phyloP scores from a whole-genome alignment of 2,329 filamentous ascomycete genomes.

The Achaetomium macrosporum region DNA sequence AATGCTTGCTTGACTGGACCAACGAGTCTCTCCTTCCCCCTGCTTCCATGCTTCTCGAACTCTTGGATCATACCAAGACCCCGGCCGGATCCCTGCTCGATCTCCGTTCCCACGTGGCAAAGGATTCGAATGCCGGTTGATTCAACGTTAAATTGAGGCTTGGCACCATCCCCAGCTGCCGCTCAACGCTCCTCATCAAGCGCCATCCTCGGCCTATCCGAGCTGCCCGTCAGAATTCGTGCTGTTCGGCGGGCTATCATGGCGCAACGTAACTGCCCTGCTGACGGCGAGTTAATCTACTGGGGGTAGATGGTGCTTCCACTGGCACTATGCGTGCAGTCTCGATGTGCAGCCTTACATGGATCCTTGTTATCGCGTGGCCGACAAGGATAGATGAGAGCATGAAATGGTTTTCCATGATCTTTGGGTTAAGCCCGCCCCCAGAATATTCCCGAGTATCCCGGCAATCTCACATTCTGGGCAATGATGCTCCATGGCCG shows the following conservation, averaged over 20 bases:
- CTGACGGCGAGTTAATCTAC: background rate
- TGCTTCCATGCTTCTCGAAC: background rate
- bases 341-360: background rate
- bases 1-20: background rate
- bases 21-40: no score
- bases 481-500: no score
- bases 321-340: no score
- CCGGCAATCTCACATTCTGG: no score
- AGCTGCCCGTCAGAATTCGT: no score
- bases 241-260: background rate
- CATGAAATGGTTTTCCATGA: no score
- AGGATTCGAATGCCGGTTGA: background rate
- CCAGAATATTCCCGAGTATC: no score
- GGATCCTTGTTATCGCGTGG: conserved; percentile 5
- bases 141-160: background rate
- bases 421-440: no score
- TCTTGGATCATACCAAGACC: background rate
- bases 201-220: background rate
- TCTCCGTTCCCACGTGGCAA: conserved; percentile 3
- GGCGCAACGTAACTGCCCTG: background rate
- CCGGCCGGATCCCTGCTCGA: background rate
- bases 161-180: background rate
- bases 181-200: background rate
- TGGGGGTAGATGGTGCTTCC: no score
- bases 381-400: background rate